Conservation (phyloP, 208 protist species). For the Leishmania arabica region DNA sequence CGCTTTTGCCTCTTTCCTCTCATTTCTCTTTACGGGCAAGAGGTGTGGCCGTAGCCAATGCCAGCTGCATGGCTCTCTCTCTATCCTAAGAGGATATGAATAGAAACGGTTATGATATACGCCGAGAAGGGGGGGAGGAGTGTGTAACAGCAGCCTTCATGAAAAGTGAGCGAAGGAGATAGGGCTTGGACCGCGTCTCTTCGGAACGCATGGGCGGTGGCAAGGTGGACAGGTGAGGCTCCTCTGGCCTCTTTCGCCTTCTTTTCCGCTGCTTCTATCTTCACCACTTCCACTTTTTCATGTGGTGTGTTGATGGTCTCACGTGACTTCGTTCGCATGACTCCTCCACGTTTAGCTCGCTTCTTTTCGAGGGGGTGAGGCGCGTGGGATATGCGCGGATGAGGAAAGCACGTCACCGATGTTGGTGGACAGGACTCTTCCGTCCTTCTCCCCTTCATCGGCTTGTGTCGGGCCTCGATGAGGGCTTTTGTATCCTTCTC, state of each 20-base stretch:
- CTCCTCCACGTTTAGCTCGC: not conserved
- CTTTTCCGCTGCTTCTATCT: not conserved
- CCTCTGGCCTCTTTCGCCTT: not conserved
- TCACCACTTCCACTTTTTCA: not conserved
- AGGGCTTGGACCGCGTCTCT: not conserved
- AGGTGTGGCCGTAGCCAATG: not conserved
- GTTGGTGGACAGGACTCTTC: not conserved
- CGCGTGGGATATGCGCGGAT: not conserved
- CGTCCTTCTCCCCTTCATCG: not conserved
- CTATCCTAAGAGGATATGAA: not conserved
- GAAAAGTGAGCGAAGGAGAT: not conserved
- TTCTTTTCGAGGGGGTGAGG: not conserved
- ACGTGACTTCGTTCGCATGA: not conserved
- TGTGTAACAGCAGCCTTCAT: not conserved
- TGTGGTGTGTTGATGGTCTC: not conserved
- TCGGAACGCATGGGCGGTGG: not conserved
- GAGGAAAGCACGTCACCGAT: not conserved
- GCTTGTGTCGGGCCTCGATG: not conserved
- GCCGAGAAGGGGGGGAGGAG: not conserved
- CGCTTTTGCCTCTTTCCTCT: not conserved
- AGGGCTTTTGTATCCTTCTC: not conserved
- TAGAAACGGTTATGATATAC: not conserved
- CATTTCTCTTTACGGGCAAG: not conserved
- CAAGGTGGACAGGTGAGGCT: not conserved
- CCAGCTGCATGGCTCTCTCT: not conserved